phyloP scores from a whole-genome alignment of 75 land plant species.

The Isoetes taiwanensis region DNA sequence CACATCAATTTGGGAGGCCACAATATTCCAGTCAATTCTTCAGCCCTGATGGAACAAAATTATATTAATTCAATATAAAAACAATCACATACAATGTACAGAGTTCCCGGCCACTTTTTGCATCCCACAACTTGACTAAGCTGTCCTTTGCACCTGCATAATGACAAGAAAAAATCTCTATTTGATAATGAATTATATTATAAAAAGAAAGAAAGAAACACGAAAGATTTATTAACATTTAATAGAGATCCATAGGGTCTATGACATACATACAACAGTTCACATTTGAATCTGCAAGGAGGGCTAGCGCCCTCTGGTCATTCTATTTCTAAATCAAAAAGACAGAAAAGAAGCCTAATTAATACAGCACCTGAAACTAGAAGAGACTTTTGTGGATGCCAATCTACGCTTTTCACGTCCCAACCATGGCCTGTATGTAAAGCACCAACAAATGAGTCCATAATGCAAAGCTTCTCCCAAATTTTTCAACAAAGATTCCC shows the following conservation, averaged over 20 bases:
- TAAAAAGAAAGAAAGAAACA: not conserved
- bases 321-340: too few relatives aligned
- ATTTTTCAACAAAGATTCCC: too few relatives aligned
- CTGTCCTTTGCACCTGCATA: slow-evolving; percentile 84
- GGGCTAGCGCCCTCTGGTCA: too few relatives aligned
- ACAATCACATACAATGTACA: slow-evolving; percentile 60
- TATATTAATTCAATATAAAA: not conserved
- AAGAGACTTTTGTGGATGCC: slow-evolving; percentile 97
- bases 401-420: slow-evolving; percentile 98
- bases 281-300: too few relatives aligned
- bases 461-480: too few relatives aligned
- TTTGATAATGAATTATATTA: not conserved
- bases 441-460: too few relatives aligned
- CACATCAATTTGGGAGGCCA: not conserved
- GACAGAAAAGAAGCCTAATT: not conserved
- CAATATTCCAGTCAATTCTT: not conserved
- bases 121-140: slow-evolving; percentile 98
- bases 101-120: slow-evolving; percentile 80
- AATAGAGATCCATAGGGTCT: too few relatives aligned
- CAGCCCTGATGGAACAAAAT: not conserved
- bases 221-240: too few relatives aligned
- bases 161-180: not conserved
- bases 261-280: too few relatives aligned
- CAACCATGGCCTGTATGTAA: slow-evolving; percentile 98
- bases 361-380: slow-evolving; percentile 62